Evolutionary conservation across 768 basidiomycete genomes (phyloP), one percentile per base, ranked within the genome.

Genomic region (Jaapia argillacea): DNA sequence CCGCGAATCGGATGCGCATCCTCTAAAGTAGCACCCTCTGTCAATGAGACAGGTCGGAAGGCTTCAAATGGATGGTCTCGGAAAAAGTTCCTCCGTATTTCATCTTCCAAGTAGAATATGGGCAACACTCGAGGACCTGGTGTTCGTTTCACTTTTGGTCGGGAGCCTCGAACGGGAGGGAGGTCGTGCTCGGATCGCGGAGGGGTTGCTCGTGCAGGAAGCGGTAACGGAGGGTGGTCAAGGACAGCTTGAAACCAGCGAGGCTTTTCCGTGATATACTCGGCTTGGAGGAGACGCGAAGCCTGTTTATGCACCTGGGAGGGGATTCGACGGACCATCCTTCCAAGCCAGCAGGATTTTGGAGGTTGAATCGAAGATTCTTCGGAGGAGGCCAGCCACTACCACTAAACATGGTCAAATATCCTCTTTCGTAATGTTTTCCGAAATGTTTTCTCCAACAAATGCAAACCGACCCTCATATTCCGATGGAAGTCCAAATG

Each of bases 31-130:
- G 67, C 77, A 13, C 70, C 71, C 63, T 99, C 96, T 0, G 87
- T 76, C 41, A 99, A 59, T 7, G 75, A 79, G 6, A 70, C 69
- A 2, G 90, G 79, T 35, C 93, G 72, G 62, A 93, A 86, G 2
- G 90, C 84, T 65, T 99, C 93, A 56, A 96, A 96, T 5, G 96
- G 92, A 59, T 96, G 93, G 66, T 99, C 96, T 33, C 71, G 69
- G 69, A 93, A 98, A 71, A 99, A 98, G 59, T 88, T 87, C 43
- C 78, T 71, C 26, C 96, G 79, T 45, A 98, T 67, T 48, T 75
- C 70, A 60, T 99, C 96, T 57, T 94, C 90, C 31, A 85, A 46
- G 58, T 92, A 96, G 43, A 69, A 68, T 41, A 98, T 72, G 7
- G 74, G 72, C 38, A 74, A 47, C 1, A 85, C 81, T 22, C 50